Evolutionary conservation across 2,329 filamentous ascomycete species (phyloP).

Genomic region (Ramichloridium luteum): DNA sequence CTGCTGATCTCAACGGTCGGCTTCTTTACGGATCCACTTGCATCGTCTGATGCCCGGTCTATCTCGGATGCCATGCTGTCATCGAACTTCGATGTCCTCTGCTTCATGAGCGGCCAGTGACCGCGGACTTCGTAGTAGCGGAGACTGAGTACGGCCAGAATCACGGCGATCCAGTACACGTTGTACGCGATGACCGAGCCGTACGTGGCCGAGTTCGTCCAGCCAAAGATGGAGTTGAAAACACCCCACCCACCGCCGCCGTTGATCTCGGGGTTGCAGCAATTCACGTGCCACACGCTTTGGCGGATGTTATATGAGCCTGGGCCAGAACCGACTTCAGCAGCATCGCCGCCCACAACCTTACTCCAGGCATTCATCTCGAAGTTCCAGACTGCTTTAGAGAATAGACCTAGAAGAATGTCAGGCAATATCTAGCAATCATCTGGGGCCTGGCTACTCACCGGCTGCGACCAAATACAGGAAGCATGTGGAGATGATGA

Average conservation of each 20-base stretch:
- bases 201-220: slow-evolving; percentile 80
- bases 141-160: slow-evolving; percentile 51
- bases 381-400: slow-evolving; percentile 62
- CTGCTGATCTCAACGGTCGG: slow-evolving; percentile 7
- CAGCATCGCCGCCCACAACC: slow-evolving; percentile 49
- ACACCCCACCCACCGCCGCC: slow-evolving; percentile 74
- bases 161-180: slow-evolving; percentile 67
- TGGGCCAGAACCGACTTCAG: slow-evolving; percentile 52
- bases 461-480: slow-evolving; percentile 76
- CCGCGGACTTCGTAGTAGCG: slow-evolving; percentile 52
- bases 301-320: slow-evolving; percentile 69
- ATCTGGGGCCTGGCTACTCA: slow-evolving; percentile 2
- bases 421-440: neutral
- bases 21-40: slow-evolving; percentile 10
- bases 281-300: slow-evolving; percentile 77
- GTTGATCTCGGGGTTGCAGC: slow-evolving; percentile 61
- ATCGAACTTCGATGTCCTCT: slow-evolving; percentile 12
- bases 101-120: slow-evolving; percentile 34
- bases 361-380: slow-evolving; percentile 58
- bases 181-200: slow-evolving; percentile 82
- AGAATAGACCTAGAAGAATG: slow-evolving; percentile 47
- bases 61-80: neutral
- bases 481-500: slow-evolving; percentile 71
- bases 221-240: slow-evolving; percentile 76
- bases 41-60: neutral